A percentile compares a stretch with the other conserved stretches of the same genome.
phyloP scores from a whole-genome alignment of 176 grass and related monocot species.

The Musa beccarii region DNA sequence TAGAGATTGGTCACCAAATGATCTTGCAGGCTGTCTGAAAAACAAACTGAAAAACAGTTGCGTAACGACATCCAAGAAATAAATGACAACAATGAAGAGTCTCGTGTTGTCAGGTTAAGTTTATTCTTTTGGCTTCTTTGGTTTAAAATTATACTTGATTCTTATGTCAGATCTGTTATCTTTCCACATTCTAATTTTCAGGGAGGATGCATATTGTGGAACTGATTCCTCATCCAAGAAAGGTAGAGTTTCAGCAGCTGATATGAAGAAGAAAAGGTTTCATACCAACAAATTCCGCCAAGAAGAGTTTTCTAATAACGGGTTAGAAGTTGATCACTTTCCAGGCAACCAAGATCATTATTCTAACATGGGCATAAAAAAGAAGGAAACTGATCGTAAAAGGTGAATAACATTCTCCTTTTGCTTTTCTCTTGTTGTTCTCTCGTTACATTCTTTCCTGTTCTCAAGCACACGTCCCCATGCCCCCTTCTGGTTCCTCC shows the following conservation, averaged over 20 bases:
- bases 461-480: background rate
- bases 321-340: conserved; percentile 8
- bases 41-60: conserved; percentile 33
- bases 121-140: conserved; percentile 19
- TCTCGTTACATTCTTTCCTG: background rate
- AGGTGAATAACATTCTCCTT: conserved; percentile 22
- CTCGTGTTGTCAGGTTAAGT: conserved; percentile 42
- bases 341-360: background rate
- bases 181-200: conserved; percentile 14
- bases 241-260: conserved; percentile 34
- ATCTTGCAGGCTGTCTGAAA: conserved; percentile 22
- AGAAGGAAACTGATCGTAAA: conserved; percentile 11
- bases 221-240: conserved; percentile 46
- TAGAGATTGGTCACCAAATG: background rate
- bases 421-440: background rate
- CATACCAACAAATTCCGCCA: conserved; percentile 19
- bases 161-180: background rate
- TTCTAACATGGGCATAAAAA: background rate
- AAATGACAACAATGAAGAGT: conserved; percentile 43
- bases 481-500: background rate
- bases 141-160: conserved; percentile 2
- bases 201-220: conserved; percentile 28
- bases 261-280: conserved; percentile 23
- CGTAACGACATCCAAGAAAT: conserved; percentile 29
- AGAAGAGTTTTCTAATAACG: conserved; percentile 33